Percentiles rank a stretch among this genome's conserved stretches.
Conservation (phyloP, 768 basidiomycete species). For the Phaeotremella fagi region DNA sequence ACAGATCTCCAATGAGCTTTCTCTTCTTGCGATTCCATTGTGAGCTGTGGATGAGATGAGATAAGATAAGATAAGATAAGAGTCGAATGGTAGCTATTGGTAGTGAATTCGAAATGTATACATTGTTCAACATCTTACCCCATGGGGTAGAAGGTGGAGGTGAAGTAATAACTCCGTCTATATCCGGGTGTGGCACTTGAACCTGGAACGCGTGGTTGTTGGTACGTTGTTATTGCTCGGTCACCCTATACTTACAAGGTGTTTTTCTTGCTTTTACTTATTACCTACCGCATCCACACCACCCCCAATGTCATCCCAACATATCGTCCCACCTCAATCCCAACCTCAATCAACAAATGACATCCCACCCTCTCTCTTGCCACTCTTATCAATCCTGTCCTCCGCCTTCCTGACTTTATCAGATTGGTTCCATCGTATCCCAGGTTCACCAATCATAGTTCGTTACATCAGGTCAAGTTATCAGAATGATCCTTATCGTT, state of each 20-base stretch:
- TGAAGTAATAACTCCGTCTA: neutral
- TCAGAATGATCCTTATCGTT: constrained; percentile 83
- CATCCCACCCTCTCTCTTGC: constrained; percentile 43
- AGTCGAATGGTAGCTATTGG: too few relatives aligned
- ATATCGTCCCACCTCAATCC: constrained; percentile 11
- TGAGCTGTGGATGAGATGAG: neutral
- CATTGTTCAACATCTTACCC: too few relatives aligned
- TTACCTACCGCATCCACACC: constrained; percentile 5
- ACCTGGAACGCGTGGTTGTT: too few relatives aligned
- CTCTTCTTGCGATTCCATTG: constrained; percentile 53
- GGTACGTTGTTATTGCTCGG: too few relatives aligned
- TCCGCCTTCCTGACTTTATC: constrained; percentile 60
- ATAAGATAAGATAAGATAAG: too few relatives aligned
- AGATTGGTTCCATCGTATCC: constrained; percentile 56
- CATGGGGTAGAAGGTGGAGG: neutral
- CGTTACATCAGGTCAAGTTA: constrained; percentile 93
- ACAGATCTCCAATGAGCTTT: constrained; percentile 70
- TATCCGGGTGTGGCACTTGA: neutral
- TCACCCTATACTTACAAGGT: too few relatives aligned
- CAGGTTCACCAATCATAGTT: constrained; percentile 51
- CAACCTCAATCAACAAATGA: constrained; percentile 22
- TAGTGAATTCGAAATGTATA: too few relatives aligned
- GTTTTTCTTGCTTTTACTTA: neutral
- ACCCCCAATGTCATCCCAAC: constrained; percentile 25
- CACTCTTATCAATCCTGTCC: constrained; percentile 64